phyloP scores from a whole-genome alignment of 306 rosid genomes.

The Comarum palustre region DNA sequence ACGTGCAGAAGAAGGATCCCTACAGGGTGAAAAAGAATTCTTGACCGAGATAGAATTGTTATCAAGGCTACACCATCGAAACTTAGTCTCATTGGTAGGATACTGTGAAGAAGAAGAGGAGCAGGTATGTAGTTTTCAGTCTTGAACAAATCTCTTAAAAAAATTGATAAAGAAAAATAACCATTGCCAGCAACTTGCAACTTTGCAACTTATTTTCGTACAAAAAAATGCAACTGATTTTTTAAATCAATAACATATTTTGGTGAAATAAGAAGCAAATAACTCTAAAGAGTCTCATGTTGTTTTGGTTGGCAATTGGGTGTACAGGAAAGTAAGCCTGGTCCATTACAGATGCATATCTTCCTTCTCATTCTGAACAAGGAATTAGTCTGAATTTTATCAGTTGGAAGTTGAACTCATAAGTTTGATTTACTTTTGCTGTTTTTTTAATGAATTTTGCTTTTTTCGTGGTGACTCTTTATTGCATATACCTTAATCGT shows the following conservation, averaged over 20 bases:
- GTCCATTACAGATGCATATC: neutral
- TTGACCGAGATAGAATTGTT: constrained; percentile 85
- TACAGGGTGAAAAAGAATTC: constrained; percentile 89
- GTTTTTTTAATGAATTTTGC: too few species aligned
- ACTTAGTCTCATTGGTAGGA: constrained; percentile 76
- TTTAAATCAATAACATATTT: neutral
- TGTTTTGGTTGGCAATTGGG: neutral
- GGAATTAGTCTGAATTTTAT: neutral
- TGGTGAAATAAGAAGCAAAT: neutral
- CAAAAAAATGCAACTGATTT: neutral
- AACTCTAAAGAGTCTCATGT: neutral
- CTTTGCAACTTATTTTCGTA: too few species aligned
- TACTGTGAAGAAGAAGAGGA: constrained; percentile 82
- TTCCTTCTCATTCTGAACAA: neutral
- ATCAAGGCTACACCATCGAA: constrained; percentile 86
- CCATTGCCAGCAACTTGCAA: neutral
- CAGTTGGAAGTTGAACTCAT: neutral
- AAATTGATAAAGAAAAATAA: too few species aligned
- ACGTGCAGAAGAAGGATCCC: constrained; percentile 80
- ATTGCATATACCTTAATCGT: neutral
- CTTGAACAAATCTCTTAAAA: neutral
- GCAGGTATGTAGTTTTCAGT: constrained; percentile 38
- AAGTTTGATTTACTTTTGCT: neutral
- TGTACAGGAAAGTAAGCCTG: neutral
- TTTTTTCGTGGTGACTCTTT: neutral